phyloP scores from a whole-genome alignment of 2,329 filamentous ascomycete species.

The Fusarium beomiforme region DNA sequence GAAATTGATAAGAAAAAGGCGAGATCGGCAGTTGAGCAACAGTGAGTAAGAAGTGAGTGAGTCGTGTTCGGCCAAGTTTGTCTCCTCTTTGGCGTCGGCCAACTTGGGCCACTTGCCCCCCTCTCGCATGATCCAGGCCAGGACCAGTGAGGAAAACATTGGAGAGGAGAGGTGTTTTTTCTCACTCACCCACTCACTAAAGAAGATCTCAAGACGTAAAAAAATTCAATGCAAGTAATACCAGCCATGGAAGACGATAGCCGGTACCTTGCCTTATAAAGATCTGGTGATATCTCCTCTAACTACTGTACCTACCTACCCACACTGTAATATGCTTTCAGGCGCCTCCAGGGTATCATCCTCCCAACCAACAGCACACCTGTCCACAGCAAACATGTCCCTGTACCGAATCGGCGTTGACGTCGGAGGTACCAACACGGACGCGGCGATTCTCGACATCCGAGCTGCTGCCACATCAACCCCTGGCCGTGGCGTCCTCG shows the following conservation, averaged over 20 bases:
- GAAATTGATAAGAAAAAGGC: not conserved
- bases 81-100: conserved; percentile 27
- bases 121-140: not conserved
- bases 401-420: conserved; percentile 57
- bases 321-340: conserved; percentile 9
- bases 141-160: conserved; percentile 13
- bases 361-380: not conserved
- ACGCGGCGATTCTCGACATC: conserved; percentile 57
- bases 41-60: too few species aligned
- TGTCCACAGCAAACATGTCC: conserved; percentile 41
- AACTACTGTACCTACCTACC: too few species aligned
- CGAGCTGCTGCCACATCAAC: conserved; percentile 46
- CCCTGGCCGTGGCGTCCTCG: conserved; percentile 54
- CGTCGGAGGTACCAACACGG: conserved; percentile 55
- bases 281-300: not conserved
- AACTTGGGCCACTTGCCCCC: conserved; percentile 6
- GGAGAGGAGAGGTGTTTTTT: conserved; percentile 9
- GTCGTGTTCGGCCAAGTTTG: not conserved
- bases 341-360: conserved; percentile 1
- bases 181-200: not conserved
- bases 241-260: not conserved
- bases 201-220: not conserved
- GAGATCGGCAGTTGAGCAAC: conserved; percentile 16
- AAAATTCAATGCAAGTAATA: not conserved
- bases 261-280: not conserved